phyloP scores from a whole-genome alignment of 768 basidiomycete species.

The Rhizopogon salebrosus region DNA sequence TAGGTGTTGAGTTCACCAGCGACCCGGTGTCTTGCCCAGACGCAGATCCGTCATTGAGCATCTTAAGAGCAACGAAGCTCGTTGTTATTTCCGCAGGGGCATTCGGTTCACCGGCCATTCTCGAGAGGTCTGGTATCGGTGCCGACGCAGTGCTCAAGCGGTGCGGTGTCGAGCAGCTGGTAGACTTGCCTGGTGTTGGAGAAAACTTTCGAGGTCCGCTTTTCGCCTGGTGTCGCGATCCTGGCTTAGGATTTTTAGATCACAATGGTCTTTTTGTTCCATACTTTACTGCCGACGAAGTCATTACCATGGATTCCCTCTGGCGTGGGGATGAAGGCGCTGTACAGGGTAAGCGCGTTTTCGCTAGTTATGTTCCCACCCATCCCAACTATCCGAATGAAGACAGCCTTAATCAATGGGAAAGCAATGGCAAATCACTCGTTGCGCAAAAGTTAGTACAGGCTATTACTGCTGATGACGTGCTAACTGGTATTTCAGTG shows the following conservation, averaged over 20 bases:
- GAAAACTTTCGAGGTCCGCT: constrained; percentile 54
- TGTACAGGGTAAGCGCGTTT: constrained; percentile 31
- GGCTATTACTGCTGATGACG: not conserved
- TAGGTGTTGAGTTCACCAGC: constrained; percentile 46
- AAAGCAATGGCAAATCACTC: constrained; percentile 36
- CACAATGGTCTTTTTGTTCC: constrained; percentile 18
- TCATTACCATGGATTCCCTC: constrained; percentile 44
- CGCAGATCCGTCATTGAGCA: constrained; percentile 16
- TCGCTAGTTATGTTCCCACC: constrained; percentile 2
- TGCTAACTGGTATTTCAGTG: constrained; percentile 29
- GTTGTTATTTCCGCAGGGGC: constrained; percentile 50
- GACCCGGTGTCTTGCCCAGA: constrained; percentile 9
- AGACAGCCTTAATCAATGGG: constrained; percentile 31
- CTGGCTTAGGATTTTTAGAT: constrained; percentile 13
- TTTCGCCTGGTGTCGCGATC: not conserved
- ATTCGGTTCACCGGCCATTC: constrained; percentile 51
- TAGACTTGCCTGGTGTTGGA: constrained; percentile 76
- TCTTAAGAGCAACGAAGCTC: constrained; percentile 31
- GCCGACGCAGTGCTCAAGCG: constrained; percentile 39
- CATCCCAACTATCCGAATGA: not conserved
- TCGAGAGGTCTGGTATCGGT: constrained; percentile 70
- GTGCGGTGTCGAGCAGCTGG: constrained; percentile 39
- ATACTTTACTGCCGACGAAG: constrained; percentile 39
- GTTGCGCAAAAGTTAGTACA: constrained; percentile 48
- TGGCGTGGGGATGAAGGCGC: constrained; percentile 33